A percentile compares a stretch with the other conserved stretches of the same genome.
Conservation (phyloP, 2,329 filamentous ascomycete genomes). For the Aspergillus tubingensis region DNA sequence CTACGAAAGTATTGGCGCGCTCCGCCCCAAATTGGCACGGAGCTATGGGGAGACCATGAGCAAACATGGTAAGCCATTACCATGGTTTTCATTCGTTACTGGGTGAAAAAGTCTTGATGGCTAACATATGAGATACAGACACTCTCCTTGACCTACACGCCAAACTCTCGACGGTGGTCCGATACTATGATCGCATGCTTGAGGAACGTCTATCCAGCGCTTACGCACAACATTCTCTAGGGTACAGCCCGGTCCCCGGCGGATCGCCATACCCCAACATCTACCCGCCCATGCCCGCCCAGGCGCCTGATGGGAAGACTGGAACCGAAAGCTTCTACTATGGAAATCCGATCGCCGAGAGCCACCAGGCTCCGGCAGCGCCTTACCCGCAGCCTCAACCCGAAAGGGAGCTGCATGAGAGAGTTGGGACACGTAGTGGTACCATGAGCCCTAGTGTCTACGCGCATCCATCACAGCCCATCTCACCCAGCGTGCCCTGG, state of each 20-base stretch:
- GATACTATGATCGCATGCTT: constrained; percentile 97
- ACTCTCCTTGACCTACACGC: constrained; percentile 91
- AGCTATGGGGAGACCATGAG: constrained; percentile 99
- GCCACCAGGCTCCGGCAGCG: constrained; percentile 54
- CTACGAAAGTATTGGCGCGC: constrained; percentile 92
- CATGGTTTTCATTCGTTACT: background rate
- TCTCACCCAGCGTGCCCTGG: constrained; percentile 24
- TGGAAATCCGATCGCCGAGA: constrained; percentile 57
- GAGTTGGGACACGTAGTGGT: constrained; percentile 11
- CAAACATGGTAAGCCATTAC: constrained; percentile 74
- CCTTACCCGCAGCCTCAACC: constrained; percentile 51
- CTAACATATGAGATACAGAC: constrained; percentile 56
- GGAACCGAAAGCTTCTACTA: constrained; percentile 82
- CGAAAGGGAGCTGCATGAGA: constrained; percentile 18
- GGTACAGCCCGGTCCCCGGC: constrained; percentile 55
- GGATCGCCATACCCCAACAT: constrained; percentile 58
- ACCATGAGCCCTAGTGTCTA: constrained; percentile 26
- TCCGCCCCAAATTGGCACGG: constrained; percentile 88
- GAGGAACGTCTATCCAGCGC: constrained; percentile 92
- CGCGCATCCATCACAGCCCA: constrained; percentile 18
- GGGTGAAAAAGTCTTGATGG: background rate
- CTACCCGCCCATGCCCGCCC: constrained; percentile 70
- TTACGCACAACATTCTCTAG: constrained; percentile 77
- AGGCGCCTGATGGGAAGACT: constrained; percentile 50
- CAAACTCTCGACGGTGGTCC: constrained; percentile 91